phyloP scores from a whole-genome alignment of 176 grass and related monocot species.

The Hyparrhenia diplandra region DNA sequence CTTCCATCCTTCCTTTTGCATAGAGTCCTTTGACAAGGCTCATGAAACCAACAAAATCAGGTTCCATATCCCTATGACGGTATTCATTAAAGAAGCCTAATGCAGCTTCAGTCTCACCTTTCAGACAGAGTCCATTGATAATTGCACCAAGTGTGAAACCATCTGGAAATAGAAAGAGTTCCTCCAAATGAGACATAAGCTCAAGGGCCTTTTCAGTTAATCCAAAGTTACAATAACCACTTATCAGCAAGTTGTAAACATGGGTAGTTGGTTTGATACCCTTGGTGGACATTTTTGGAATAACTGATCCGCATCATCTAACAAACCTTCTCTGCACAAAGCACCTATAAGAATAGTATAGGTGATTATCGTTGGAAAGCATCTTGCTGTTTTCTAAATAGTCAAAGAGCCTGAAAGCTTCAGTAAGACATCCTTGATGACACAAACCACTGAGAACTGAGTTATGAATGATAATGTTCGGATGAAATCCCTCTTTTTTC shows the following conservation, averaged over 20 bases:
- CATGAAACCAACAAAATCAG: constrained; percentile 85
- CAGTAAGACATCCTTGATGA: constrained; percentile 74
- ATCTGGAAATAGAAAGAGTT: constrained; percentile 56
- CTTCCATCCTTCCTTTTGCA: constrained; percentile 87
- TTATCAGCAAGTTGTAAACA: constrained; percentile 76
- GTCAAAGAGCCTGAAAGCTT: constrained; percentile 83
- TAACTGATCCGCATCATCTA: constrained; percentile 64
- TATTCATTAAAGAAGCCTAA: constrained; percentile 62
- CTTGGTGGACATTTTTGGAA: constrained; percentile 67
- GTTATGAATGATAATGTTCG: constrained; percentile 74
- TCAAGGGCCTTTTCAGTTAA: constrained; percentile 66
- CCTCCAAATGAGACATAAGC: constrained; percentile 58
- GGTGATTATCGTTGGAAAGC: constrained; percentile 59
- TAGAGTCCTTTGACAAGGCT: constrained; percentile 71
- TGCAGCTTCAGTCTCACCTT: constrained; percentile 72
- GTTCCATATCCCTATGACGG: constrained; percentile 39
- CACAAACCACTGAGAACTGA: constrained; percentile 84
- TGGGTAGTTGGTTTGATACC: constrained; percentile 59
- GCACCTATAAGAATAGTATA: constrained; percentile 75
- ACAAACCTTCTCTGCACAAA: constrained; percentile 85
- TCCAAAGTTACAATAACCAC: constrained; percentile 68
- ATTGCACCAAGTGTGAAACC: constrained; percentile 72
- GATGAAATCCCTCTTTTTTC: constrained; percentile 53
- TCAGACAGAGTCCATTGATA: constrained; percentile 58
- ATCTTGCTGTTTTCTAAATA: constrained; percentile 62